Conservation (phyloP, 148 eudicot genomes). For the Mesembryanthemum crystallinum region DNA sequence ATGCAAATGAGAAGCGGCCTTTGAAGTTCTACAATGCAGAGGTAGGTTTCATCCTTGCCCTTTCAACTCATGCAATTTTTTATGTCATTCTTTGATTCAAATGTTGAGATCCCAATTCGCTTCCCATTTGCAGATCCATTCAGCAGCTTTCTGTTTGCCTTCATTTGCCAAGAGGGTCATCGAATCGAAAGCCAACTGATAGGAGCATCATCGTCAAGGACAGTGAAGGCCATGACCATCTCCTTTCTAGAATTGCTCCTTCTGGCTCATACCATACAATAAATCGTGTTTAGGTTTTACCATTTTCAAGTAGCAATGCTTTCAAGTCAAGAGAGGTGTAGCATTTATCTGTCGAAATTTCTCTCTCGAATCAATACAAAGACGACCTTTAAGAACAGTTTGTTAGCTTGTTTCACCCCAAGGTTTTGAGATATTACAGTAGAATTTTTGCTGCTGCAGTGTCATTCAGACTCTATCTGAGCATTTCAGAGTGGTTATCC, state of each 20-base stretch:
- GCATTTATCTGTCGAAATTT: not conserved
- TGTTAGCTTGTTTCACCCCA: constrained; percentile 15
- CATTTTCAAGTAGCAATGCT: not conserved
- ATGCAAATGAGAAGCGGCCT: constrained; percentile 50
- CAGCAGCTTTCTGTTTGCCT: constrained; percentile 96
- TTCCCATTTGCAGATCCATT: constrained; percentile 58
- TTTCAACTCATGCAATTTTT: too few relatives aligned
- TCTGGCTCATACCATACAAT: constrained; percentile 21
- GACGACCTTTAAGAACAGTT: constrained; percentile 1
- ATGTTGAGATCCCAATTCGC: not conserved
- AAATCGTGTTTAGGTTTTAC: constrained; percentile 6
- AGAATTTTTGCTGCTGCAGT: not conserved
- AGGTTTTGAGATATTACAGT: not conserved
- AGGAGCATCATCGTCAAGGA: not conserved
- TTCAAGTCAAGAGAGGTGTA: not conserved
- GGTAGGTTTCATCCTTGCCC: constrained; percentile 35
- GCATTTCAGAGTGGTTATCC: not conserved
- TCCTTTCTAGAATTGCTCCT: not conserved
- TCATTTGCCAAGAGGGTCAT: constrained; percentile 89
- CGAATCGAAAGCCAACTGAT: constrained; percentile 54
- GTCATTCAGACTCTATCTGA: not conserved
- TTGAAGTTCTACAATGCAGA: constrained; percentile 89
- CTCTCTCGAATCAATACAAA: constrained; percentile 8
- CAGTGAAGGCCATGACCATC: not conserved
- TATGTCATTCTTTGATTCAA: not conserved